Evolutionary conservation across 2,329 filamentous ascomycete genomes (phyloP).

Genomic region (Colletotrichum tamarilloi): DNA sequence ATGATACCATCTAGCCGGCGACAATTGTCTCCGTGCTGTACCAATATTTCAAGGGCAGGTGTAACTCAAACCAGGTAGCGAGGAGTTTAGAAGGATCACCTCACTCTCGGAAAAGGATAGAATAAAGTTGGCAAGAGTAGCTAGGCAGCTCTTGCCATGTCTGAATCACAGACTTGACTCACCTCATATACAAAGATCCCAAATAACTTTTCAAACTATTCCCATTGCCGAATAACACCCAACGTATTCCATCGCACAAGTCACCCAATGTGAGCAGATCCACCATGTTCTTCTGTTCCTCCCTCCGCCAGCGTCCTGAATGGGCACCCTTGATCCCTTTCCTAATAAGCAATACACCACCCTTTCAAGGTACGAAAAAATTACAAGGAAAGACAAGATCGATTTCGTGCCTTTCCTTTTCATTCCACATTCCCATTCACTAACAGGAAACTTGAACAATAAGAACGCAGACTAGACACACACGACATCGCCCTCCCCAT

Average conservation of each 20-base stretch:
- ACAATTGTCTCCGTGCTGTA: background rate
- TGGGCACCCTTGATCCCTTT: conserved; percentile 48
- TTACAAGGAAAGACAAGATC: no score
- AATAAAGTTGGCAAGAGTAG: conserved; percentile 10
- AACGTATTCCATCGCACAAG: no score
- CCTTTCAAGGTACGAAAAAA: conserved; percentile 41
- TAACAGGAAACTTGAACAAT: background rate
- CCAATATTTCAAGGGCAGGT: conserved; percentile 3
- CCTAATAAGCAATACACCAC: conserved; percentile 37
- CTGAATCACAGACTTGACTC: conserved; percentile 6
- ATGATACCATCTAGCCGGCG: conserved; percentile 28
- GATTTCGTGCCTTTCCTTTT: background rate
- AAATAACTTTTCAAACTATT: background rate
- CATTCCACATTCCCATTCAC: conserved; percentile 7
- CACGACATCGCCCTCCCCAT: conserved; percentile 60
- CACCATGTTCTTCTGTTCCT: conserved; percentile 53
- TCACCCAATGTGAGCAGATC: no score
- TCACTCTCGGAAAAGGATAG: conserved; percentile 12
- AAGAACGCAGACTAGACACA: conserved; percentile 54
- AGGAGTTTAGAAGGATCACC: conserved; percentile 3
- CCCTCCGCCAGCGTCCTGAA: conserved; percentile 48
- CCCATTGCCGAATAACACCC: no score
- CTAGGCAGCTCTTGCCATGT: conserved; percentile 5
- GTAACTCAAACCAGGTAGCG: background rate
- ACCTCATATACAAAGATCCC: conserved; percentile 23